Conservation (phyloP, 2,329 filamentous ascomycete species). For the Apiospora saccharicola region DNA sequence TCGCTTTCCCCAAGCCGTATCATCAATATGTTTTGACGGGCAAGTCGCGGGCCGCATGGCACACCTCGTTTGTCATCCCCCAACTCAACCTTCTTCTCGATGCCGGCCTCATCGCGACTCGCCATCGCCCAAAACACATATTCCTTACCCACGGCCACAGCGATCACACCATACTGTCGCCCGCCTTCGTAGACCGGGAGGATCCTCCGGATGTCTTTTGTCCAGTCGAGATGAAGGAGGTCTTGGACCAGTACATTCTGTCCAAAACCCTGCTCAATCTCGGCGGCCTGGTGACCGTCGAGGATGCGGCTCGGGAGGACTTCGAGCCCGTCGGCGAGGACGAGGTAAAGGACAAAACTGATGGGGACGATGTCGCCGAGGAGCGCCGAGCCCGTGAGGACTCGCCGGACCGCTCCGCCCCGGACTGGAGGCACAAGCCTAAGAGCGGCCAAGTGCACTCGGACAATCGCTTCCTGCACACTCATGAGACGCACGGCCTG, state of each 20-base stretch:
- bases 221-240: conserved; percentile 48
- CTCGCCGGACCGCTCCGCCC: not conserved
- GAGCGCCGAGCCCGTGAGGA: conserved; percentile 1
- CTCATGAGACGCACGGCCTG: conserved; percentile 50
- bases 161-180: conserved; percentile 53
- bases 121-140: conserved; percentile 54
- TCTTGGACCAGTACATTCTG: conserved; percentile 49
- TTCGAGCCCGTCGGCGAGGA: conserved; percentile 13
- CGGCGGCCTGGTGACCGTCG: conserved; percentile 43
- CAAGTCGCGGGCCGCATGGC: conserved; percentile 58
- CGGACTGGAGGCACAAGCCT: conserved; percentile 6
- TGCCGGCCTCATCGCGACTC: conserved; percentile 55
- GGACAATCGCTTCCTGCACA: conserved; percentile 41
- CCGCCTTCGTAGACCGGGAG: conserved; percentile 52
- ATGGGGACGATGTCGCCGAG: not conserved
- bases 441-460: not conserved
- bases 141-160: conserved; percentile 59
- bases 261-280: conserved; percentile 52
- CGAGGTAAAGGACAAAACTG: conserved; percentile 37
- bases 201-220: conserved; percentile 56
- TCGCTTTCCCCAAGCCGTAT: conserved; percentile 53
- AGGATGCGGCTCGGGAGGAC: not conserved
- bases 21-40: conserved; percentile 53
- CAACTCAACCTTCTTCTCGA: conserved; percentile 59
- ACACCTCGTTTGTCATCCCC: conserved; percentile 59